These are phyloP conservation scores for Taxawa tesnikishii DNA, from an alignment of 2,329 filamentous ascomycete species.

Conservation along the genomic window DNA sequence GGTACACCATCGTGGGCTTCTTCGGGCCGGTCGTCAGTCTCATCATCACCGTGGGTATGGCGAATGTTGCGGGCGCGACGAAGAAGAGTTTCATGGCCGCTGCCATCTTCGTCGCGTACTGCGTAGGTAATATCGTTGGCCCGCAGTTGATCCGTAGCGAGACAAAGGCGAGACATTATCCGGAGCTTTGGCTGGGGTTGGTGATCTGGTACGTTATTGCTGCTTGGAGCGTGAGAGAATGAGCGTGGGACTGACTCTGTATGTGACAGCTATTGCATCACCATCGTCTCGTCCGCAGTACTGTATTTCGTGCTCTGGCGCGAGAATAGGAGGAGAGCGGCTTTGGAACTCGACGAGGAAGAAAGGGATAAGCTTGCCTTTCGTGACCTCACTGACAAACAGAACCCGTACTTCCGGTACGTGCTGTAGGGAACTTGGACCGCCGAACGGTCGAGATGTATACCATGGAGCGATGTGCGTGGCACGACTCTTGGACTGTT, in stretches of 20 bases:
- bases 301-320: constrained; percentile 47
- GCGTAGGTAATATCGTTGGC: constrained; percentile 64
- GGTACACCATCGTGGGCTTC: constrained; percentile 61
- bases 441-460: too few species aligned
- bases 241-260: too few species aligned
- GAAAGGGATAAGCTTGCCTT: constrained; percentile 56
- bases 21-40: constrained; percentile 59
- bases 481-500: too few species aligned
- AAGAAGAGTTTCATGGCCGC: constrained; percentile 70
- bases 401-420: constrained; percentile 47
- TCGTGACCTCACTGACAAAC: constrained; percentile 40
- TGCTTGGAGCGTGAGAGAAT: too few species aligned
- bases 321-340: constrained; percentile 45
- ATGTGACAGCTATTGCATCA: too few species aligned
- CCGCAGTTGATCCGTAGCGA: constrained; percentile 59
- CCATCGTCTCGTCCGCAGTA: constrained; percentile 42
- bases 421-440: too few species aligned
- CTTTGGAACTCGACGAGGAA: constrained; percentile 40
- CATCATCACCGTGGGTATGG: constrained; percentile 45
- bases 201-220: constrained; percentile 59
- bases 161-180: constrained; percentile 55
- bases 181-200: constrained; percentile 56
- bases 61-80: constrained; percentile 63
- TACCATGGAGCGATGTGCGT: too few species aligned
- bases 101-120: constrained; percentile 63